Base-by-base conservation (phyloP, 2,329 filamentous ascomycete species). In the Escovopsis sp. region DNA sequence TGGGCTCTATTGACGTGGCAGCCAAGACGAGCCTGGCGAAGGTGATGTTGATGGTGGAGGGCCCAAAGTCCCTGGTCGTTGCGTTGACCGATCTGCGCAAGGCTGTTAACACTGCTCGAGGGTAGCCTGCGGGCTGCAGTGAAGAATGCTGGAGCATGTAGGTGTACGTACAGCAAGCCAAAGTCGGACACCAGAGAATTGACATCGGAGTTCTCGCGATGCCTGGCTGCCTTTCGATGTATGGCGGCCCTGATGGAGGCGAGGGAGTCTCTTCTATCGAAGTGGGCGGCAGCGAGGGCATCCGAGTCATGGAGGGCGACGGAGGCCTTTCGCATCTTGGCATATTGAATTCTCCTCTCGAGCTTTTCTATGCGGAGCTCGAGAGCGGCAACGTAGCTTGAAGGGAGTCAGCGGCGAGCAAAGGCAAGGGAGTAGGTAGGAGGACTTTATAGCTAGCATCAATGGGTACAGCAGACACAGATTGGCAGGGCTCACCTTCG, bases 171-270 rank as follows among this genome's bases (percentile, higher is more conserved):
- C 79, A 95, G 65, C 54, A 86, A 89, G 41, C 88, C 88, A 67
- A 96, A 94, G 54, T 94, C 88, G 1, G 88, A 93, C 16, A 95
- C 84, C 3, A 96, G 67, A 41, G 91, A 81, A 61, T 95, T 89
- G 41, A 95, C 86, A 57, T 94, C 85, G 0, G 80, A 83, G 37
- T 84, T 82, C 58, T 95, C 89, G 35, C 75, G 69, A 50, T 66
- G 72, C 43, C 71, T 65, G n/a, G 71, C 75, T 14, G 74, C 76
- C 51, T 79, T 80, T 33, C 75, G 74, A 52, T 77, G 71, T 39
- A 81, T 78, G 34, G 74, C 74, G 32, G 72, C 74, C 35, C 71
- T 67, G 45, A 80, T 80, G 16, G 64, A 68, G 2, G 74, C 73
- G 29, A 80, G 62, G 2, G 76, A 81, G 50, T 79, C 75, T 51